phyloP scores from a whole-genome alignment of 805 yeast genomes.

The Ogataea pilisensis region DNA sequence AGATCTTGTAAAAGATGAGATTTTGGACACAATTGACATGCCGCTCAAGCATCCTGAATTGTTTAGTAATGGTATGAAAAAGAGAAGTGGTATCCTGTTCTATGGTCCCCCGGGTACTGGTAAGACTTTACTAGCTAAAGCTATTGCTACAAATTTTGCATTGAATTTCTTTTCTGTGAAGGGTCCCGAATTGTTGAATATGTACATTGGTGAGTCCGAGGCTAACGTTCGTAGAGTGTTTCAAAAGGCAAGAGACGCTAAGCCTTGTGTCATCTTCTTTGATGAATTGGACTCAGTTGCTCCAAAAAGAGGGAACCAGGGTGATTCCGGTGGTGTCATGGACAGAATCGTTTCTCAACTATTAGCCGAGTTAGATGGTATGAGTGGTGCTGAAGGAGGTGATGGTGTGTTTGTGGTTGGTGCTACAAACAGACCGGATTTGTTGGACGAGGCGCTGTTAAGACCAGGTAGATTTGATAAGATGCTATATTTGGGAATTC shows the following conservation, averaged over 20 bases:
- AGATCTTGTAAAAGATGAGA: slow-evolving; percentile 85
- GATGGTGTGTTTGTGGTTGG: slow-evolving; percentile 97
- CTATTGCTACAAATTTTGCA: slow-evolving; percentile 93
- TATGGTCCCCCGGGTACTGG: slow-evolving; percentile 99
- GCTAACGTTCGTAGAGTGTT: slow-evolving; percentile 94
- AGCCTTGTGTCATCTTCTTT: slow-evolving; percentile 95
- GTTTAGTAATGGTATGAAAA: slow-evolving; percentile 83
- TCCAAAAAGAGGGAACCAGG: slow-evolving; percentile 97
- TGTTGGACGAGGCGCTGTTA: slow-evolving; percentile 87
- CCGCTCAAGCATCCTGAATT: slow-evolving; percentile 91
- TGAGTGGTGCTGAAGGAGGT: slow-evolving; percentile 74
- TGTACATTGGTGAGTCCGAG: slow-evolving; percentile 98
- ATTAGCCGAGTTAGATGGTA: slow-evolving; percentile 92
- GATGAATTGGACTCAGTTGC: slow-evolving; percentile 98
- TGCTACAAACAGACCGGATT: slow-evolving; percentile 97
- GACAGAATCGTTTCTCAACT: slow-evolving; percentile 95
- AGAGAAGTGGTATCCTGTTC: slow-evolving; percentile 88
- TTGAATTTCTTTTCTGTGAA: slow-evolving; percentile 93
- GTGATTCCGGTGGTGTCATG: slow-evolving; percentile 99
- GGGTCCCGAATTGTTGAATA: slow-evolving; percentile 93
- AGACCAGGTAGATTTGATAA: slow-evolving; percentile 96
- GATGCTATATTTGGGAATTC: slow-evolving; percentile 87
- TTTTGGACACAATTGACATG: slow-evolving; percentile 92
- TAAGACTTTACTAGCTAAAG: slow-evolving; percentile 91
- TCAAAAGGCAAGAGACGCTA: slow-evolving; percentile 92